A percentile compares a stretch with the other conserved stretches of the same genome.
phyloP scores from a whole-genome alignment of 2,329 filamentous ascomycete genomes.

The Aureobasidium sp. region DNA sequence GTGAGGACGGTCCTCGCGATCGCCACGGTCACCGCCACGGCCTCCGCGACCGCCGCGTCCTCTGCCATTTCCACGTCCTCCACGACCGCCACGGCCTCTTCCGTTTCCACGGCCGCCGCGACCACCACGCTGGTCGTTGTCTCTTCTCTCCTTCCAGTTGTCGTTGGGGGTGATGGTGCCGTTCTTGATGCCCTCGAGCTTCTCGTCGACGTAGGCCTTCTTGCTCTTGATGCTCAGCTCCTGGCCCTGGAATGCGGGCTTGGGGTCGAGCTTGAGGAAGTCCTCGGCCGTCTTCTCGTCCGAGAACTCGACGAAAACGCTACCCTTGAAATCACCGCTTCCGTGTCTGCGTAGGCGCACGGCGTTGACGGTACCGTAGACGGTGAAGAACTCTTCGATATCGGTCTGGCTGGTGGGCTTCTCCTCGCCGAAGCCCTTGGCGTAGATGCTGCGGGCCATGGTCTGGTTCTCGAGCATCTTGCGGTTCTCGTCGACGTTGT shows the following conservation, averaged over 20 bases:
- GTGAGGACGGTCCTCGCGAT: conserved; percentile 10
- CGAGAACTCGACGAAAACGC: conserved; percentile 88
- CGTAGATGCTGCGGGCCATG: conserved; percentile 73
- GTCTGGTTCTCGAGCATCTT: conserved; percentile 53
- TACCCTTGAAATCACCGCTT: conserved; percentile 80
- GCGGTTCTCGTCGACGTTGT: conserved; percentile 43
- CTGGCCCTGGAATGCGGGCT: conserved; percentile 69
- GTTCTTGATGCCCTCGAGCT: conserved; percentile 27
- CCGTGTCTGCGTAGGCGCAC: conserved; percentile 73
- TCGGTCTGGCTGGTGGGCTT: conserved; percentile 80
- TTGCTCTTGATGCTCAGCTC: conserved; percentile 77
- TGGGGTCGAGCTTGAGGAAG: conserved; percentile 71
- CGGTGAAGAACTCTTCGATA: conserved; percentile 82
- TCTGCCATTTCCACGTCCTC: not conserved
- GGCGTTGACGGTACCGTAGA: conserved; percentile 67
- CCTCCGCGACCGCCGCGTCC: conserved; percentile 15
- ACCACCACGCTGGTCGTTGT: conserved; percentile 10
- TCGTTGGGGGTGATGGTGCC: conserved; percentile 8
- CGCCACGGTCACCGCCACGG: conserved; percentile 15
- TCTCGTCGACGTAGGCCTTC: conserved; percentile 62
- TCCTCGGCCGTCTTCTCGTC: conserved; percentile 67
- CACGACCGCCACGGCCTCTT: not conserved
- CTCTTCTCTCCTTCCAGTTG: conserved; percentile 6
- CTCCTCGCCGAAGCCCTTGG: conserved; percentile 87
- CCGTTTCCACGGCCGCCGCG: conserved; percentile 6